Base-by-base conservation (phyloP, 129 eudicot species). In the Escallonia rubra region DNA sequence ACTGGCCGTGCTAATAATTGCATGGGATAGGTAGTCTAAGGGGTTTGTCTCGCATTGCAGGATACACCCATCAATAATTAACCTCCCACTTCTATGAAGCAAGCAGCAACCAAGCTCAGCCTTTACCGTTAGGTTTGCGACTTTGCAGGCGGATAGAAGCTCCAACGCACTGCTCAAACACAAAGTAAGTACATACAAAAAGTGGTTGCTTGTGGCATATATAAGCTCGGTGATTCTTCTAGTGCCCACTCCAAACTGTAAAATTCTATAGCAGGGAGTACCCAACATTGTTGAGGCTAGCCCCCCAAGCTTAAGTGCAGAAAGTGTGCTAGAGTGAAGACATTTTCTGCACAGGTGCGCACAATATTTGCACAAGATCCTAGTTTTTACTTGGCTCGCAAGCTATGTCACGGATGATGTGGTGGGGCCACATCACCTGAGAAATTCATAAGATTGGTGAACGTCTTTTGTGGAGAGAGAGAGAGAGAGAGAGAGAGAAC, bases 51-150 rank as follows among this genome's bases (percentile, higher is more conserved):
- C 98, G 10, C 98, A 93, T 67, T 86, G 98, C 23, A 93, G 96
- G 70, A 89, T 79, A 71, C 98, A 93, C 41, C 80, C 87, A 63
- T 93, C 95, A 45, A 93, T 84, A 2, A 81, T 86, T 47, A 93
- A 83, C 85, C 87, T 86, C 59, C 98, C 98, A 4, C 96, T 89
- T 76, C 98, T 79, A 43, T 93, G 98, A 58, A 93, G 95, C 75
- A 93, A 80, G 80, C 98, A 93, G 81, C 98, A 93, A 15, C 98
- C 98, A 4, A 93, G 78, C 81, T 89, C 98, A 4, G 98, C 86
- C 70, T 85, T 86, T 66, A 93, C 96, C 0, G 98, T 93, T 75
- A 93, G 61, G 76, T 93, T 93, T 64, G 92, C 74, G 59, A 93
- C 61, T 70, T 93, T 93, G 86, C 98, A 93, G 12, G 96, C 82